Percentiles rank a stretch among this genome's conserved stretches.
Conservation (phyloP, 2,329 filamentous ascomycete genomes). For the Epichloe elymi region DNA sequence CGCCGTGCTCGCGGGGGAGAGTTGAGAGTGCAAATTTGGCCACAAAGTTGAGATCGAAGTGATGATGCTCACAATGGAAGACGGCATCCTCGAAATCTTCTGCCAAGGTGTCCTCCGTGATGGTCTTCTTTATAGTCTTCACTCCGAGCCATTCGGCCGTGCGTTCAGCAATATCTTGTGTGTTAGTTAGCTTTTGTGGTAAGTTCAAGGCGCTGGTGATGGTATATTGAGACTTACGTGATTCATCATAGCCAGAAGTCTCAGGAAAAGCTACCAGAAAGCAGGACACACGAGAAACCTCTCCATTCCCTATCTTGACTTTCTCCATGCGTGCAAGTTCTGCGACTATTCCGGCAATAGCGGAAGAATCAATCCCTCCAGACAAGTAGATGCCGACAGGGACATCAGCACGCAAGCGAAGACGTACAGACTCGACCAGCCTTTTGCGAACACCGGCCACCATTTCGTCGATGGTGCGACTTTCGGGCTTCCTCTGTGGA, state of each 20-base stretch:
- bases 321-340: slow-evolving; percentile 34
- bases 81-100: slow-evolving; percentile 16
- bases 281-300: slow-evolving; percentile 17
- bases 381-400: neutral
- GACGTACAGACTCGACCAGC: neutral
- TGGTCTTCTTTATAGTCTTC: slow-evolving; percentile 12
- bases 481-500: slow-evolving; percentile 21
- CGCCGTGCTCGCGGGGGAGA: slow-evolving; percentile 28
- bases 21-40: slow-evolving; percentile 37
- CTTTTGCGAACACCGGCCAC: slow-evolving; percentile 1
- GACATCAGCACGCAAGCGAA: neutral
- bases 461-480: slow-evolving; percentile 35
- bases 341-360: slow-evolving; percentile 41
- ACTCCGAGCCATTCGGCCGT: slow-evolving; percentile 21
- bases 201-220: neutral
- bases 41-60: slow-evolving; percentile 36
- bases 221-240: neutral
- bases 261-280: slow-evolving; percentile 38
- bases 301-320: slow-evolving; percentile 31
- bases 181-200: neutral
- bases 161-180: slow-evolving; percentile 17
- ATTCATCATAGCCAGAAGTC: neutral
- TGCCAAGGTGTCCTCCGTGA: slow-evolving; percentile 18
- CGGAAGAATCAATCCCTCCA: slow-evolving; percentile 18
- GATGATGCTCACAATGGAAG: slow-evolving; percentile 20